phyloP scores from a whole-genome alignment of 2,329 filamentous ascomycete species.

The Huntiella omanensis region DNA sequence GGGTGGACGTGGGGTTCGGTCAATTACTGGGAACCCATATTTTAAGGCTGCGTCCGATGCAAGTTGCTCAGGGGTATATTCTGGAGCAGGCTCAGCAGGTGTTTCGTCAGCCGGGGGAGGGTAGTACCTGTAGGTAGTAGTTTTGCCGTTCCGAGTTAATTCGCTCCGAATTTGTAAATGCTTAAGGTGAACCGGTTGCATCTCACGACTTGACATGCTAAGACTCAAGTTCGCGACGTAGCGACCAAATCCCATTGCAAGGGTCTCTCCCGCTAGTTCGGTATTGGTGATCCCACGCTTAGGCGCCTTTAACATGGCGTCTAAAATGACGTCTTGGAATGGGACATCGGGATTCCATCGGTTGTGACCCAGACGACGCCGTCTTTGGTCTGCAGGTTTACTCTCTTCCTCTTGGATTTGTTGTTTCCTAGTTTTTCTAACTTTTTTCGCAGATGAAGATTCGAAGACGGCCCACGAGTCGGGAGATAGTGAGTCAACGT shows the following conservation, averaged over 20 bases:
- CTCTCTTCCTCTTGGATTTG: conserved; percentile 10
- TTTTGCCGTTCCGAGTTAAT: conserved; percentile 11
- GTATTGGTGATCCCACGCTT: conserved; percentile 19
- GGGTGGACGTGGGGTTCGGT: neutral
- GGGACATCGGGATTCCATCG: conserved; percentile 10
- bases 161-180: conserved; percentile 19
- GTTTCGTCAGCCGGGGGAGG: neutral
- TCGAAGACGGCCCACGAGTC: conserved; percentile 39
- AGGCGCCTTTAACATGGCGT: conserved; percentile 18
- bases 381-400: neutral
- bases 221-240: conserved; percentile 16
- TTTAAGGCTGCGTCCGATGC: conserved; percentile 2
- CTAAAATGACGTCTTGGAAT: conserved; percentile 16
- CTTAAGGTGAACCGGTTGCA: conserved; percentile 23
- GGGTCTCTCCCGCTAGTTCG: conserved; percentile 19
- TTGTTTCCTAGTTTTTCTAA: conserved; percentile 10
- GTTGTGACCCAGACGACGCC: neutral
- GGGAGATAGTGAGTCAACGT: conserved; percentile 32
- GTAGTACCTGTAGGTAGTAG: conserved; percentile 12
- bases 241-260: conserved; percentile 20
- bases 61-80: neutral
- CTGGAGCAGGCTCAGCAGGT: too few species aligned
- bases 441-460: conserved; percentile 8
- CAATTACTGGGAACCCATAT: conserved; percentile 8
- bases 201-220: conserved; percentile 16